Evolutionary conservation across 179 eudicot species (phyloP), one percentile per base, ranked within the genome.

Genomic region (Silene vulgaris): DNA sequence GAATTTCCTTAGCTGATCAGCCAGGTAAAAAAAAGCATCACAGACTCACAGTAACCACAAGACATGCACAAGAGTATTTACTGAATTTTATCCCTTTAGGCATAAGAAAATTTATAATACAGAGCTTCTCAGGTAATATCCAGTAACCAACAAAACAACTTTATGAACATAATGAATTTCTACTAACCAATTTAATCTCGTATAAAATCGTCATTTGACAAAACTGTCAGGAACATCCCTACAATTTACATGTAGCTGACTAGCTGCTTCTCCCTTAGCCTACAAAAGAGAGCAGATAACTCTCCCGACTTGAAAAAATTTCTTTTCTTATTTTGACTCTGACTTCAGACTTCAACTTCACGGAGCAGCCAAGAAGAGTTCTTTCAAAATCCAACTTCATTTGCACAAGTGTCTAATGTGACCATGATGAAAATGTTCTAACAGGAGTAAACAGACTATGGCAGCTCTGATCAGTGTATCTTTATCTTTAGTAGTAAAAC

Each of bases 401-500:
- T 19, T 68, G 52, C 71, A 21, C 6, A 57, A 45, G 0, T 8
- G 23, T 13, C 14, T 7, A 8, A 40, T 40, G 48, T 40, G 9
- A 40, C 2, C 12, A 8, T 40, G 48, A 40, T 40, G 0, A 40
- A 7, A 40, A 40, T 40, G 48, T 40, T 40, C 48, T 40, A 8
- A 40, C 48, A 8, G 12, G 12, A 40, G 8, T 30, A 30, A 8
- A 4, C 40, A 35, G 48, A 40, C 48, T 40, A 40, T 40, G 11
- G 12, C 48, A 40, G 48, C 48, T 40, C 48, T 1, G 12, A 40
- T 40, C 64, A 7, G 19, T 32, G 7, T 37, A 14, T 69, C 71
- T 71, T 74, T 37, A 14, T 69, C 71, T 71, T 74, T 8, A 88
- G 79, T 78, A 91, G 64, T 76, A 91, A 82, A 84, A 89, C 52